These are phyloP conservation scores for Metarhizium album DNA, from an alignment of 2,329 filamentous ascomycete genomes.

Conservation along the genomic window DNA sequence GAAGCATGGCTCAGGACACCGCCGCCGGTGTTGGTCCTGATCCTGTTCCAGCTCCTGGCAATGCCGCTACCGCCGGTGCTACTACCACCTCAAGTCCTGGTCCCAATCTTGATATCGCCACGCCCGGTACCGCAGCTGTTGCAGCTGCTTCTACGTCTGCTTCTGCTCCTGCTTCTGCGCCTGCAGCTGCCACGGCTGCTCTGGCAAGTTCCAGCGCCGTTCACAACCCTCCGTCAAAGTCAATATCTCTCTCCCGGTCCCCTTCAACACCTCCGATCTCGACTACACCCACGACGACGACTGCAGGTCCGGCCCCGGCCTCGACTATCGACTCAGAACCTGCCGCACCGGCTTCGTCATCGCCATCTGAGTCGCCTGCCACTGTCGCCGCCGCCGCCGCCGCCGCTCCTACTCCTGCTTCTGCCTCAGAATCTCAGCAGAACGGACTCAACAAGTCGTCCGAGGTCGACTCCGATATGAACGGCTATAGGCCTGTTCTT, in stretches of 20 bases:
- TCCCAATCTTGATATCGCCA: conserved; percentile 3
- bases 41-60: conserved; percentile 10
- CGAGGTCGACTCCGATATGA: conserved; percentile 22
- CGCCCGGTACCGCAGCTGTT: conserved; percentile 3
- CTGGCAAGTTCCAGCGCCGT: not conserved
- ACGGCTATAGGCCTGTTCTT: conserved; percentile 17
- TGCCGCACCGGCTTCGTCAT: conserved; percentile 2
- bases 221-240: conserved; percentile 1
- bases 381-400: conserved; percentile 9
- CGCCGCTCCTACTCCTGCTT: not conserved
- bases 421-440: conserved; percentile 14
- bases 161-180: no score
- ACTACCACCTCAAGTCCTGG: not conserved
- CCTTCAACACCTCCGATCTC: conserved; percentile 1
- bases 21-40: conserved; percentile 17
- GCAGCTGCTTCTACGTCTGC: no score
- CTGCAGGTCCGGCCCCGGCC: not conserved
- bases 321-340: conserved; percentile 1
- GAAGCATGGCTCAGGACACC: conserved; percentile 19
- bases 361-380: conserved; percentile 9
- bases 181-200: conserved; percentile 10
- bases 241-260: conserved; percentile 1
- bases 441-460: conserved; percentile 22
- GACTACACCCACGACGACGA: conserved; percentile 1
- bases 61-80: conserved; percentile 1